These are phyloP conservation scores for Metschnikowia drakensbergensis DNA, from an alignment of 805 yeast genomes.

Conservation along the genomic window DNA sequence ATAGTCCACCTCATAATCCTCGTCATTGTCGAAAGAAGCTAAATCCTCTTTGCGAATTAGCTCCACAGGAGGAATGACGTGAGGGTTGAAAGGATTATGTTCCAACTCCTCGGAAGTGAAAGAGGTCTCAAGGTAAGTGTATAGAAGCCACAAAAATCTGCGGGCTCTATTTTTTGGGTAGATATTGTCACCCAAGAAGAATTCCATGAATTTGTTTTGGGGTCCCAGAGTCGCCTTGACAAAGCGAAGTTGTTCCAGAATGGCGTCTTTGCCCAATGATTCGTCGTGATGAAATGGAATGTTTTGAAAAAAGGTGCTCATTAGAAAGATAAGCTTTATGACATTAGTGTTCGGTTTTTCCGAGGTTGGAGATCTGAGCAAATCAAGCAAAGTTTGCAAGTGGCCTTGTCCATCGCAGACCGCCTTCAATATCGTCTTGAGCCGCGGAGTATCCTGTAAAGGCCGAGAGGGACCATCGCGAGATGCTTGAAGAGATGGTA, in stretches of 20 bases:
- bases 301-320: constrained; percentile 61
- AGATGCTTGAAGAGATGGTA: constrained; percentile 80
- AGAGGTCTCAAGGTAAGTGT: constrained; percentile 73
- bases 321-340: constrained; percentile 67
- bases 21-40: constrained; percentile 41
- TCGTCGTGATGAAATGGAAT: constrained; percentile 37
- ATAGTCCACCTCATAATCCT: constrained; percentile 45
- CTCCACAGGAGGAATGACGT: constrained; percentile 35
- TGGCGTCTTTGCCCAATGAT: constrained; percentile 7
- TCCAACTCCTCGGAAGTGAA: constrained; percentile 48
- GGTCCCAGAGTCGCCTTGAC: constrained; percentile 12
- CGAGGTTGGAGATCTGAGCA: constrained; percentile 32
- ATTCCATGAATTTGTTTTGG: constrained; percentile 57
- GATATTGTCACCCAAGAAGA: constrained; percentile 59
- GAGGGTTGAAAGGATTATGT: constrained; percentile 56
- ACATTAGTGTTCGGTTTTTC: constrained; percentile 52
- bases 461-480: constrained; percentile 57
- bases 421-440: constrained; percentile 84
- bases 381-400: constrained; percentile 46
- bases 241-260: constrained; percentile 7
- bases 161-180: constrained; percentile 65
- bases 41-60: constrained; percentile 25
- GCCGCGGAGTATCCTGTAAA: constrained; percentile 90
- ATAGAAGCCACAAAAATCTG: constrained; percentile 79
- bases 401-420: constrained; percentile 68